Percentiles rank a stretch among this genome's conserved stretches.
Evolutionary conservation across 225 moss, liverwort and hornwort genomes (phyloP).

Genomic region (Climacium dendroides): DNA sequence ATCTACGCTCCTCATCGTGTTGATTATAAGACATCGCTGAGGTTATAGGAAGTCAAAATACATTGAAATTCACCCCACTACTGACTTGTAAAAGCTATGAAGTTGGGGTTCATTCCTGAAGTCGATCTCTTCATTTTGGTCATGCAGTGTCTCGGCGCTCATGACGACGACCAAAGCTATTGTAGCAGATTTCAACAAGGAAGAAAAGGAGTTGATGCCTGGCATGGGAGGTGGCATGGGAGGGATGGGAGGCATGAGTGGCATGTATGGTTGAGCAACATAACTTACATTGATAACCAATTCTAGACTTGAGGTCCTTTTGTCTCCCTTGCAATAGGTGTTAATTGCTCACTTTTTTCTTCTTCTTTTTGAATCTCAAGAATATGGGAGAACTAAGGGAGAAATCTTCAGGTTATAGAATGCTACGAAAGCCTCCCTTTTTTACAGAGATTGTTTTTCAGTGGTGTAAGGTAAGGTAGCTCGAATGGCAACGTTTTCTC

Average conservation of each 20-base stretch:
- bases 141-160: slow-evolving; percentile 27
- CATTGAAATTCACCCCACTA: neutral
- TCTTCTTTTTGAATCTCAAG: neutral
- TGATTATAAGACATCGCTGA: neutral
- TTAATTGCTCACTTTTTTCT: neutral
- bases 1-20: neutral
- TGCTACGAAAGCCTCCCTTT: neutral
- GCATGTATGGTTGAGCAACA: slow-evolving; percentile 13
- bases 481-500: neutral
- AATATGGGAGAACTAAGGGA: neutral
- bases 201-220: slow-evolving; percentile 24
- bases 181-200: slow-evolving; percentile 19
- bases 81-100: neutral
- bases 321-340: neutral
- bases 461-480: neutral
- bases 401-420: neutral
- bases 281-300: no score
- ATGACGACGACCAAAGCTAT: slow-evolving; percentile 36
- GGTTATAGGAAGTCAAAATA: neutral
- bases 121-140: neutral
- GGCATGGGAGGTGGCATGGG: slow-evolving; percentile 18
- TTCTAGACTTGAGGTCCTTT: no score
- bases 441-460: neutral
- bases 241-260: neutral
- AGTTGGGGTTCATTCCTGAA: neutral